Evolutionary conservation across 2,329 filamentous ascomycete genomes (phyloP).

Genomic region (Fusarium algeriense): DNA sequence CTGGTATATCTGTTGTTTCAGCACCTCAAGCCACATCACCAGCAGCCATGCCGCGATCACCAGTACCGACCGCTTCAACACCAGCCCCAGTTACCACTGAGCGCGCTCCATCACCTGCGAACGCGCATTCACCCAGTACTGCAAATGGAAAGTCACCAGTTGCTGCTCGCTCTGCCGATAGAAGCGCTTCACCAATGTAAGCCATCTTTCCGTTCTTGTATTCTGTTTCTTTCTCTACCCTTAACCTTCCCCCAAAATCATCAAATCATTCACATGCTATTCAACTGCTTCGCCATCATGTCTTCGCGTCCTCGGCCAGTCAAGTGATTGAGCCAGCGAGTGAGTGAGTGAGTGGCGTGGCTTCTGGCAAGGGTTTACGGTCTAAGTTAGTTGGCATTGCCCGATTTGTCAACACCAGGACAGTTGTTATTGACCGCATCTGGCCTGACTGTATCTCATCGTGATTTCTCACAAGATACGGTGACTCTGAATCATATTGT

Average conservation of each 20-base stretch:
- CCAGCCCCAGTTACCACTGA: conserved; percentile 30
- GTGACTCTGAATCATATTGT: conserved; percentile 35
- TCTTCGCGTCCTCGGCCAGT: conserved; percentile 37
- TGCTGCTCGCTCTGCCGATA: neutral
- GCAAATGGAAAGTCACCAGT: conserved; percentile 27
- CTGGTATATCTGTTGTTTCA: conserved; percentile 13
- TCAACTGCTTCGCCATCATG: conserved; percentile 26
- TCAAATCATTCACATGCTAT: conserved; percentile 6
- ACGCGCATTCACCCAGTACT: conserved; percentile 17
- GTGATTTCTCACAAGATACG: conserved; percentile 27
- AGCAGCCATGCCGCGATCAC: conserved; percentile 25
- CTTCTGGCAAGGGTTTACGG: conserved; percentile 39
- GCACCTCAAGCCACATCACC: conserved; percentile 20
- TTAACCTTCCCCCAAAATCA: neutral
- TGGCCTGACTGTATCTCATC: conserved; percentile 41
- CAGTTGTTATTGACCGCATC: conserved; percentile 41
- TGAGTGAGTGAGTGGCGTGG: conserved; percentile 44
- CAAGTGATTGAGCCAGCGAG: conserved; percentile 36
- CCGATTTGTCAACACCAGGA: conserved; percentile 41
- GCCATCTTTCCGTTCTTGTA: neutral
- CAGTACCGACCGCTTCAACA: conserved; percentile 26
- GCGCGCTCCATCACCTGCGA: conserved; percentile 34
- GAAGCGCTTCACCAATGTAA: conserved; percentile 35
- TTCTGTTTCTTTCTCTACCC: neutral
- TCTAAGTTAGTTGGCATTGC: conserved; percentile 43